Evolutionary conservation across 345 rosid genomes (phyloP), one percentile per base, ranked within the genome.

Genomic region (Schrenkiella parvula): DNA sequence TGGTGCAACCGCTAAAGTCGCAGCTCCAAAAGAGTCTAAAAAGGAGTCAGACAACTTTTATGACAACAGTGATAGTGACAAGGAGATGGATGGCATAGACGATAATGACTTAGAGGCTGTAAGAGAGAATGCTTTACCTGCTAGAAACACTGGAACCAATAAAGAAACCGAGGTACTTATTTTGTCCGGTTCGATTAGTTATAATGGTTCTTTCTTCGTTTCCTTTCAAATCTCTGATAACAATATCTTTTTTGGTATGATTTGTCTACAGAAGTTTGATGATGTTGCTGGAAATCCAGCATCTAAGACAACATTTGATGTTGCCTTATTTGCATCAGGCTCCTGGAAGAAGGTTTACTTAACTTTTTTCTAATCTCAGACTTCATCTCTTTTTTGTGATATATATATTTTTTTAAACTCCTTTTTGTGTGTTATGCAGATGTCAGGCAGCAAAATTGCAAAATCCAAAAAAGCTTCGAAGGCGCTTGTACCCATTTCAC

Each of bases 241-340:
- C 37, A 48, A 25, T 50, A 0, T 25, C 2, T 70, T 42, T n/a
- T 10, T 35, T 42, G 29, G n/a, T 79, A 14, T 31, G 23, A 69
- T 34, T 53, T 66, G 17, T 56, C 51, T 64, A 10, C 86, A 88
- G 96, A 84, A 65, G 71, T 74, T 78, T 19, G 86, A 80, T 32
- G 86, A 82, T 61, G 72, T 65, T 74, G 76, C 55, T 64, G 76
- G 53, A 63, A 85, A 82, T 35, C 72, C 81, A 38, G 87, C 85
- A 70, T 80, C 84, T n/a, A 89, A 87, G 82, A 87, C 91, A 70
- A 83, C 99, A 32, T 84, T 82, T 74, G 95, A 91, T 65, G 96
- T 89, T 70, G 79, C 96, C 26, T 79, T 95, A 41, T 86, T 87
- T 66, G 89, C 83, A 46, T 82, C 96, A 15, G 90, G 82, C 79